These are phyloP conservation scores for Tricholoma matsutake DNA, from an alignment of 768 basidiomycete genomes.

Conservation along the genomic window DNA sequence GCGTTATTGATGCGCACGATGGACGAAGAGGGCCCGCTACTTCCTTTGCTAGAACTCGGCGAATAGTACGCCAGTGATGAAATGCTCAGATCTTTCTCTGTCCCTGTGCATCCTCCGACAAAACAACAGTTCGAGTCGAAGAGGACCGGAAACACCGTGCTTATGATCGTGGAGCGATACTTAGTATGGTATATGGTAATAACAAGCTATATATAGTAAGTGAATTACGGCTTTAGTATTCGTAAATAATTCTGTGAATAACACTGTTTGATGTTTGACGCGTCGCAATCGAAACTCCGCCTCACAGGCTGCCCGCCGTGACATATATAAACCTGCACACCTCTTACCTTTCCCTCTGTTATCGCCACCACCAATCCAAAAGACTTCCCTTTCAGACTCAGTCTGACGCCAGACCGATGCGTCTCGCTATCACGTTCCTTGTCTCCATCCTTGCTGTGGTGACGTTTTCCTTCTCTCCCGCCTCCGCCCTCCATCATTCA, in stretches of 20 bases:
- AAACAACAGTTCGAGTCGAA: neutral
- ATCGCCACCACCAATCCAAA: slow-evolving; percentile 4
- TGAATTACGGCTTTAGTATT: neutral
- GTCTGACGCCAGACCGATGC: slow-evolving; percentile 11
- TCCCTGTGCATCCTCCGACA: neutral
- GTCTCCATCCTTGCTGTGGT: slow-evolving; percentile 12
- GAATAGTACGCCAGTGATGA: no score
- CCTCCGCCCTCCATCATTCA: slow-evolving; percentile 6
- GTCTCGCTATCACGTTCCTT: slow-evolving; percentile 17
- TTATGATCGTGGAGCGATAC: neutral
- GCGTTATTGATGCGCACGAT: no score
- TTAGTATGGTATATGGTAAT: no score
- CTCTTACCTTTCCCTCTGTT: neutral
- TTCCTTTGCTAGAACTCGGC: no score
- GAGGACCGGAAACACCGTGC: neutral
- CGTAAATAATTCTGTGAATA: neutral
- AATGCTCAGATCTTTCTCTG: neutral
- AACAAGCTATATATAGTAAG: neutral
- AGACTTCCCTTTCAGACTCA: neutral
- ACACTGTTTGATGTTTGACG: neutral
- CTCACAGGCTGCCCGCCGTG: neutral
- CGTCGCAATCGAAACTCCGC: slow-evolving; percentile 18
- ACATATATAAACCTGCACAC: slow-evolving; percentile 14
- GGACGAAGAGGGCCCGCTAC: no score
- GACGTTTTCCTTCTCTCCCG: slow-evolving; percentile 11